Percentiles rank a stretch among this genome's conserved stretches.
These are phyloP conservation scores for Blastocystis hominis DNA, from an alignment of 352 stramenopile genomes.

Conservation along the genomic window DNA sequence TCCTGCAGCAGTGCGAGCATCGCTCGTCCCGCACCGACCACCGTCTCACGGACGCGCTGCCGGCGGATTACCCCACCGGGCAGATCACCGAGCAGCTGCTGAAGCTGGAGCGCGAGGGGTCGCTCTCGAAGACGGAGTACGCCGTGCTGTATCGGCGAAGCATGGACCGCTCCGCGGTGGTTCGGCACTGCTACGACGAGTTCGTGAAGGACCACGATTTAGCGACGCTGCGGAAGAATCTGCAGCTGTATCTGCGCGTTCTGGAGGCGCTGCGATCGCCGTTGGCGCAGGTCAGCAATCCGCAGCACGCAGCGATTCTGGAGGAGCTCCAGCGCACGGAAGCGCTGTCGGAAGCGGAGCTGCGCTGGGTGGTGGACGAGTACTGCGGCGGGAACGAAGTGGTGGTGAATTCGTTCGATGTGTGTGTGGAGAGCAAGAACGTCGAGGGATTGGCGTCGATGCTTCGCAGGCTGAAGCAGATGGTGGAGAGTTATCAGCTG, in stretches of 20 bases:
- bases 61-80: background rate
- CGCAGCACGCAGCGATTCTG: background rate
- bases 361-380: background rate
- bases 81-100: constrained; percentile 10
- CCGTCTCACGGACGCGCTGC: background rate
- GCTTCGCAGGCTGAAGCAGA: background rate
- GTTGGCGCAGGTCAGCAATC: background rate
- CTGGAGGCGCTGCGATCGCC: background rate
- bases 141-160: background rate
- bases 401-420: background rate
- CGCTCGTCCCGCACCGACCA: background rate
- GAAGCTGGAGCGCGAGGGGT: background rate
- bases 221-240: background rate
- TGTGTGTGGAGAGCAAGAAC: constrained; percentile 3
- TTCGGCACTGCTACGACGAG: background rate
- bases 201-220: background rate
- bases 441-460: background rate
- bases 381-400: constrained; percentile 30
- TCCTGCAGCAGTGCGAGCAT: background rate
- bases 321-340: background rate
- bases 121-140: background rate
- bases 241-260: background rate
- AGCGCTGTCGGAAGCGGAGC: background rate
- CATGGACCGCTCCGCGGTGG: background rate
- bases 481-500: background rate